Percentiles rank a stretch among this genome's conserved stretches.
Conservation (phyloP, 2,329 filamentous ascomycete genomes). For the Diaporthe amygdali region DNA sequence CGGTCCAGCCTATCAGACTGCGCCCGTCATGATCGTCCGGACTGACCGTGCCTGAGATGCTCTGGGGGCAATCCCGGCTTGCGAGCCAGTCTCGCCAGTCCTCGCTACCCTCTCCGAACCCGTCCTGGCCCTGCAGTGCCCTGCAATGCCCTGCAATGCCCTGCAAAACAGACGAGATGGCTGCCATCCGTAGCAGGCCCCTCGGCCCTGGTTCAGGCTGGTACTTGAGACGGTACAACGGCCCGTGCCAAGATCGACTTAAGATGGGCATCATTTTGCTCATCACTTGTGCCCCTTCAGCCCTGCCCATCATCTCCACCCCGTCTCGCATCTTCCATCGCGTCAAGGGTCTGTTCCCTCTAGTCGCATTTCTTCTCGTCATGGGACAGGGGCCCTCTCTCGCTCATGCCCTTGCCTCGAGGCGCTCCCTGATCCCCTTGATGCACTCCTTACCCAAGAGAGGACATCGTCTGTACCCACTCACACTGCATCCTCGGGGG, state of each 20-base stretch:
- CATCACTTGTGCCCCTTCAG: conserved; percentile 15
- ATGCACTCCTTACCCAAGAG: not conserved
- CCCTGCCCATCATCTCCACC: conserved; percentile 15
- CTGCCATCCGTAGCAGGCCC: not conserved
- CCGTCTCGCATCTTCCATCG: conserved; percentile 5
- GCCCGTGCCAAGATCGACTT: conserved; percentile 18
- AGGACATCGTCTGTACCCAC: not conserved
- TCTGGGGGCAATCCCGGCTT: conserved; percentile 4
- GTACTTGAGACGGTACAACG: conserved; percentile 21
- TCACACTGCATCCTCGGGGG: not conserved
- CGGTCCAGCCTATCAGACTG: conserved; percentile 4
- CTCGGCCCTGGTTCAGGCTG: not conserved
- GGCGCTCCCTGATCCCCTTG: conserved; percentile 8
- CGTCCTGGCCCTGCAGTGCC: not conserved
- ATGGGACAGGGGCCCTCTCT: not conserved
- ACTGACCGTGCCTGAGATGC: conserved; percentile 1
- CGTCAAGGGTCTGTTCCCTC: not conserved
- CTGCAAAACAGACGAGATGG: conserved; percentile 18
- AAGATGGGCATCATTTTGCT: conserved; percentile 15
- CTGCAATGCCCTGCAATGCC: not conserved
- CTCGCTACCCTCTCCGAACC: conserved; percentile 4
- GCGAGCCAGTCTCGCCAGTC: not conserved
- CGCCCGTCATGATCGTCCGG: conserved; percentile 1
- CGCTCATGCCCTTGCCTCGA: not conserved
- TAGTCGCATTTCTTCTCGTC: not conserved